Base-by-base conservation (phyloP, 2,329 filamentous ascomycete species). In the Phoma sp. region DNA sequence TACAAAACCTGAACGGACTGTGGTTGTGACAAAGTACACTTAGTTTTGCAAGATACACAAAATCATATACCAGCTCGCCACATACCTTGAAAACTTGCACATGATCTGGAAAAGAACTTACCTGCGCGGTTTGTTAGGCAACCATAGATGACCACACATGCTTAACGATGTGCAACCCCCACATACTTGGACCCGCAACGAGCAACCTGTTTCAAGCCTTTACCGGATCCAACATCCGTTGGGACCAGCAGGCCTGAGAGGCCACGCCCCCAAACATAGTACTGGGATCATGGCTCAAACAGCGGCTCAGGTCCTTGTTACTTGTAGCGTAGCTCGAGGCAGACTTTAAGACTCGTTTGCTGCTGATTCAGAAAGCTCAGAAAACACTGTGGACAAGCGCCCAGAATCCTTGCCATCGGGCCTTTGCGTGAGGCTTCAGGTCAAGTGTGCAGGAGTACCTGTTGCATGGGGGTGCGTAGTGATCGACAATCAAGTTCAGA, bases 401-500 rank as follows among this genome's bases (percentile, higher is more conserved):
- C 50, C 43, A 35, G 17, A 8, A 19, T n/a, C 15, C 6, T 6
- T n/a, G 8, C 12, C 17, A 17, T 17, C 5, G 29, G n/a, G 35
- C n/a, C 2, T 29, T 17, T 25, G 22, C 24, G 29, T 43, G 24
- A 33, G 17, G 12, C n/a, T 32, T n/a, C 13, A 33, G 31, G 21
- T 44, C 37, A 25, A 21, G 17, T 17, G 13, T 8, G 36, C 12
- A 19, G 29, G 12, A 45, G 36, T 33, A 19, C 31, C 3, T 24
- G 41, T 27, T 2, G 33, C 52, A 55, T 46, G 37, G 41, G 32
- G 38, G 5, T 38, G 52, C 47, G 36, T 21, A n/a, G 43, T 51
- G 43, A 55, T 55, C 52, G 37, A 36, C 46, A 13, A 13, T 38
- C 32, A 29, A 19, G 39, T 40, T 21, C 17, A 45, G 1, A 36